These are phyloP conservation scores for Calonectria multiphialidica DNA, from an alignment of 2,329 filamentous ascomycete genomes.

Conservation along the genomic window DNA sequence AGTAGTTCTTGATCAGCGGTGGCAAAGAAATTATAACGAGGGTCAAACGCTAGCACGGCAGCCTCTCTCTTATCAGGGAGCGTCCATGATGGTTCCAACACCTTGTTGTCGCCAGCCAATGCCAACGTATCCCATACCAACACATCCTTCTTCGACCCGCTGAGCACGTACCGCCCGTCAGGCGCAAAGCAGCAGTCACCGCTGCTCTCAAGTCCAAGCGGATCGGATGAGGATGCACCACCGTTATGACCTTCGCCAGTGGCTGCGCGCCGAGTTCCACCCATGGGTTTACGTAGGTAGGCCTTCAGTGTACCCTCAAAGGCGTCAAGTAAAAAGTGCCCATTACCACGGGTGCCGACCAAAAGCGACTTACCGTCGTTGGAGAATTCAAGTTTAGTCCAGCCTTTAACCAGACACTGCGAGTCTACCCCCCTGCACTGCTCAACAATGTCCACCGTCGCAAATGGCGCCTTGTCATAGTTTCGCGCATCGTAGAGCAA, in stretches of 20 bases:
- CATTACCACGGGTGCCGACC: slow-evolving; percentile 83
- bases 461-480: slow-evolving; percentile 92
- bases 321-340: slow-evolving; percentile 94
- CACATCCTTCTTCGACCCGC: slow-evolving; percentile 80
- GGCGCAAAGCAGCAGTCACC: slow-evolving; percentile 91
- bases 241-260: slow-evolving; percentile 61
- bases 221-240: slow-evolving; percentile 52
- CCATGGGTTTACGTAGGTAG: slow-evolving; percentile 73
- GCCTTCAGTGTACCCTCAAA: slow-evolving; percentile 86
- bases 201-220: slow-evolving; percentile 64
- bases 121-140: slow-evolving; percentile 87
- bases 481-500: slow-evolving; percentile 94
- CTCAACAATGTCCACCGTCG: slow-evolving; percentile 83
- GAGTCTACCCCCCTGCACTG: slow-evolving; percentile 61
- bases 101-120: slow-evolving; percentile 65
- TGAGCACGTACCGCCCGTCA: slow-evolving; percentile 89
- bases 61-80: slow-evolving; percentile 76
- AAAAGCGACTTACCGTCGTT: slow-evolving; percentile 94
- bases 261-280: slow-evolving; percentile 63
- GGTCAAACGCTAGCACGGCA: slow-evolving; percentile 88
- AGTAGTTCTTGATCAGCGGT: slow-evolving; percentile 88
- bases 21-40: slow-evolving; percentile 90
- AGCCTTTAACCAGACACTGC: slow-evolving; percentile 75
- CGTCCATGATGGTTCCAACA: slow-evolving; percentile 72
- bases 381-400: slow-evolving; percentile 94